Evolutionary conservation across 1,139 yeast species (phyloP), one percentile per base, ranked within the genome.

Genomic region (Taphrina flavorubra): DNA sequence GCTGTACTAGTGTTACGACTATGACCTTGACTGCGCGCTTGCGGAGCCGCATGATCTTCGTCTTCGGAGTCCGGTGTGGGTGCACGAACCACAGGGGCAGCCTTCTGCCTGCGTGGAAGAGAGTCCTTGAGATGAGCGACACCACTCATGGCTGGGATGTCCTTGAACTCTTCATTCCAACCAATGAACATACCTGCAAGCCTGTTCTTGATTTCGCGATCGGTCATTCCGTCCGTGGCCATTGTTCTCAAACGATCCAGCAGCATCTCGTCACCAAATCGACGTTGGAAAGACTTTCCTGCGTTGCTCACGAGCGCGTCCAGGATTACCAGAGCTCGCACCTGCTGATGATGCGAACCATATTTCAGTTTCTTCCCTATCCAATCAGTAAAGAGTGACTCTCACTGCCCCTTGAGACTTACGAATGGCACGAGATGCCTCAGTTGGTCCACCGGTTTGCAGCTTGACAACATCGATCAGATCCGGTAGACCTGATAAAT

Each of bases 261-360:
- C 58, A 92, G 80, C 77, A 86, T 87, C 59, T 85, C 85, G 77
- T 92, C 97, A 70, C 86, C 83, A 73, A 90, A 92, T 10, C 44
- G 20, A 7, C 63, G 47, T 51, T 71, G 74, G 53, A 74, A 75
- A 0, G 78, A 74, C 16, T 75, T 76, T 5, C 92, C 90, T 2
- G 95, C 90, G 77, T 92, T 92, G 70, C 89, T 84, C 3, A 92
- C 87, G 69, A 92, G 79, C 47, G 89, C 81, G 75, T 92, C 97
- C 70, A 92, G 81, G 20, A 92, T 75, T 70, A 84, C 84, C 72
- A 92, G 79, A 0, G 96, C 90, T 67, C 89, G 82, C 66, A 83
- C 73, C 75, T 89, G 94, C 71, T 86, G 87, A 40, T 81, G 81
- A 1, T 79, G 76, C 0, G 81, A 74, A n/a, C 98, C 98, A 76